Evolutionary conservation across 106 monocot species (phyloP).

Genomic region (Chionographis japonica): DNA sequence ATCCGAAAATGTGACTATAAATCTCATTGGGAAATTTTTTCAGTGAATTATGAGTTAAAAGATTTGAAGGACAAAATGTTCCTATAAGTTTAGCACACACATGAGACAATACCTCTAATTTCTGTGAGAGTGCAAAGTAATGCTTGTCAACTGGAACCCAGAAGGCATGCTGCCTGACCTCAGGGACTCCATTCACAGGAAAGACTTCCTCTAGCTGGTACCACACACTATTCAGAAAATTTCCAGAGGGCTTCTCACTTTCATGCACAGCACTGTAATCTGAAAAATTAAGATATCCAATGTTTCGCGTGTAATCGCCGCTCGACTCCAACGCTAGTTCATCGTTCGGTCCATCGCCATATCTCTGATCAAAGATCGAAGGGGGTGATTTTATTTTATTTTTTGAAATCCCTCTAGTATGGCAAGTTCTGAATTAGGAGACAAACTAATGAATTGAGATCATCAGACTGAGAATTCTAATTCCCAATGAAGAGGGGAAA

Average conservation of each 20-base stretch:
- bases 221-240: conserved; percentile 48
- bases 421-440: background rate
- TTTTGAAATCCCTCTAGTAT: too few relatives aligned
- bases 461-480: too few relatives aligned
- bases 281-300: conserved; percentile 35
- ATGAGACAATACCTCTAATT: conserved; percentile 18
- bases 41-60: too few relatives aligned
- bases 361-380: conserved; percentile 21
- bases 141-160: conserved; percentile 39
- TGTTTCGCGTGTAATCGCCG: conserved; percentile 50
- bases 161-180: conserved; percentile 39
- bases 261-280: conserved; percentile 17
- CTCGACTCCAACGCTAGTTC: conserved; percentile 36
- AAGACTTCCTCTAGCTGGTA: conserved; percentile 64
- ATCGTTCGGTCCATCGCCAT: conserved; percentile 28
- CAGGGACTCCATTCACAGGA: conserved; percentile 39
- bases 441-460: too few relatives aligned
- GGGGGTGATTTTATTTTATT: too few relatives aligned
- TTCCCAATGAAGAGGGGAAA: too few relatives aligned
- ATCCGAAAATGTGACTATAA: too few relatives aligned
- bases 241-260: background rate
- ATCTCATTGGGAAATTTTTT: too few relatives aligned
- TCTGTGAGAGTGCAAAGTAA: conserved; percentile 25
- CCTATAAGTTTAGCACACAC: too few relatives aligned
- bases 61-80: too few relatives aligned